These are phyloP conservation scores for Amanita thiersii DNA, from an alignment of 768 basidiomycete genomes.

Conservation along the genomic window DNA sequence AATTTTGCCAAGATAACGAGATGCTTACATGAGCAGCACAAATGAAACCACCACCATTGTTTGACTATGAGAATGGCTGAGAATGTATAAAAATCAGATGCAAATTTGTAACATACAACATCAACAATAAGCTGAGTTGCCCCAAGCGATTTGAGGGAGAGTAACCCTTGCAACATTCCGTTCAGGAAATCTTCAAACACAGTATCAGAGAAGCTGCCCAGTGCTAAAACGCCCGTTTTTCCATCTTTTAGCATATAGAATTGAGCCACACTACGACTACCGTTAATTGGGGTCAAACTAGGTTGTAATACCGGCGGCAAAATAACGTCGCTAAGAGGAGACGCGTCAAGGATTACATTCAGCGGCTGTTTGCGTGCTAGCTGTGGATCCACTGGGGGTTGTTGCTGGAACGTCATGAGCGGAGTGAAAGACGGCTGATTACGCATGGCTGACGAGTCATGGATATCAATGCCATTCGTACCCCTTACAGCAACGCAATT, in stretches of 20 bases:
- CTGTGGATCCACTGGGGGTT: conserved; percentile 22
- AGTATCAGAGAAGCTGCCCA: conserved; percentile 48
- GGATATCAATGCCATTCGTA: conserved; percentile 42
- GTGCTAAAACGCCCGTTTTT: conserved; percentile 46
- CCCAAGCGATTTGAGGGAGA: conserved; percentile 36
- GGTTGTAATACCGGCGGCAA: conserved; percentile 35
- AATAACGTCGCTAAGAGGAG: conserved; percentile 34
- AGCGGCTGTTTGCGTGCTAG: conserved; percentile 29
- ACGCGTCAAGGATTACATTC: conserved; percentile 41
- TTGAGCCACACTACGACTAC: conserved; percentile 42
- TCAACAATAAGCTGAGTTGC: conserved; percentile 50
- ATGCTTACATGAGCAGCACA: conserved; percentile 48
- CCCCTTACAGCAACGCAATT: conserved; percentile 40
- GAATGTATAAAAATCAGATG: neutral
- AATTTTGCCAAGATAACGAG: neutral
- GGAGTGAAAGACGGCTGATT: conserved; percentile 18
- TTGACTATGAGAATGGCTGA: conserved; percentile 26
- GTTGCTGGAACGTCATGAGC: conserved; percentile 33
- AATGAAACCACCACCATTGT: conserved; percentile 50
- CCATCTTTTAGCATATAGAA: conserved; percentile 48
- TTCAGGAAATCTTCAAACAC: conserved; percentile 32
- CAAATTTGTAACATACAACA: conserved; percentile 31
- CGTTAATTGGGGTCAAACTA: conserved; percentile 24
- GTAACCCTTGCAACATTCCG: conserved; percentile 37
- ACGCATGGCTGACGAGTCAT: conserved; percentile 14